Evolutionary conservation across 1,284 basidiomycete genomes (phyloP), one percentile per base, ranked within the genome.

Genomic region (Neotropicomus parvogracilis): DNA sequence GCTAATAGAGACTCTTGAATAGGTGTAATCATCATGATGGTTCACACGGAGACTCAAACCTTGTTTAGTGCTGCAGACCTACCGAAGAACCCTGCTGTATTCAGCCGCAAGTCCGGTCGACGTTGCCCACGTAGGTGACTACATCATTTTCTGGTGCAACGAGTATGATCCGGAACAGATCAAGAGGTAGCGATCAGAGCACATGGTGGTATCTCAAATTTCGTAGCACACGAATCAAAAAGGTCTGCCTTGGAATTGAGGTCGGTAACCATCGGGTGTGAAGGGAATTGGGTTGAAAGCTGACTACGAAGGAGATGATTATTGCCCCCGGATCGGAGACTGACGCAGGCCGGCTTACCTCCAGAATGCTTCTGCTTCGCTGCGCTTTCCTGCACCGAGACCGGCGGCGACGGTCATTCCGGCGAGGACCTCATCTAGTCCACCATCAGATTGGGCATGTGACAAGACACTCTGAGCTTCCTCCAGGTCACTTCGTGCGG

Each of bases 401-500:
- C 83, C 80, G 1, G 79, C 72, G 1, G 81, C 86, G 32, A 91
- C 86, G 4, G 77, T 74, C 61, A 76, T 73, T 2, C 81, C 87
- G 14, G 85, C 86, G 33, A 90, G 71, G 6, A 90, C 79, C 62
- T 91, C 87, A 41, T 77, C 55, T 35, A 54, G 17, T 29, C 64
- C 63, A 3, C 32, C 40, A 3, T 54, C 48, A 14, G 53, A 53
- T 24, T 62, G 61, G 2, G 59, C 53, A 20, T 58, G 66, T 5
- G 57, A 57, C 20, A 68, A 45, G 37, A 67, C 32, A 52, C 78
- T 72, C 40, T 85, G 65, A 1, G 91, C 88, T 65, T 95, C 90
- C 50, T 85, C 80, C 36, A 95, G 71, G 63, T 95, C 92, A 10
- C 87, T 91, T 63, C 85, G 83, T 9, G 92, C 92, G 54, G 88